These are phyloP conservation scores for Pythium utonaiense DNA, from an alignment of 352 stramenopile species.

Conservation along the genomic window DNA sequence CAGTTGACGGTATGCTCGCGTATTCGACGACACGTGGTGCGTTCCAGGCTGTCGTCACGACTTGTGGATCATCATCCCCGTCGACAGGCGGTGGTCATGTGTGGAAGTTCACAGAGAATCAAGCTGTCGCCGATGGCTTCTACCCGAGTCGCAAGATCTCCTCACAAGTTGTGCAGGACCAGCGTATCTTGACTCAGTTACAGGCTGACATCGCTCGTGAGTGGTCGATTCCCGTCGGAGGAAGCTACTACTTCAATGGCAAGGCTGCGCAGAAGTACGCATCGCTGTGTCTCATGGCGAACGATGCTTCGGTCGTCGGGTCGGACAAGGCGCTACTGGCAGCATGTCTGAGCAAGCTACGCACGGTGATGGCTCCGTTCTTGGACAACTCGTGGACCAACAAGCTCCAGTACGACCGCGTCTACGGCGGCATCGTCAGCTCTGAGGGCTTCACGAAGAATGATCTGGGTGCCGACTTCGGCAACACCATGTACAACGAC, in stretches of 20 bases:
- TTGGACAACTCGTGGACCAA: conserved; percentile 43
- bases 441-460: conserved; percentile 45
- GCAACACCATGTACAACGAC: conserved; percentile 70
- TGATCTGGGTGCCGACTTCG: conserved; percentile 50
- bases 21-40: too few species aligned
- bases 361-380: conserved; percentile 40
- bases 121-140: conserved; percentile 40
- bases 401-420: conserved; percentile 50
- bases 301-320: background rate
- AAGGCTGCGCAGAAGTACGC: background rate
- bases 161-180: conserved; percentile 16
- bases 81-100: too few species aligned
- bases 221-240: background rate
- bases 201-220: conserved; percentile 27
- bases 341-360: conserved; percentile 45
- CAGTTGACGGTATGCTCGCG: too few species aligned
- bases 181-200: conserved; percentile 38
- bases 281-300: background rate
- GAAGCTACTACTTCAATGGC: background rate
- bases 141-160: conserved; percentile 40
- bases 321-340: conserved; percentile 28
- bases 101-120: conserved; percentile 45
- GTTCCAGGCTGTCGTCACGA: conserved; percentile 42
- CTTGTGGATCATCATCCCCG: conserved; percentile 39
- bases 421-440: conserved; percentile 57